Evolutionary conservation across 495 filamentous ascomycete species (phyloP).

Genomic region (Penicillium desertorum): DNA sequence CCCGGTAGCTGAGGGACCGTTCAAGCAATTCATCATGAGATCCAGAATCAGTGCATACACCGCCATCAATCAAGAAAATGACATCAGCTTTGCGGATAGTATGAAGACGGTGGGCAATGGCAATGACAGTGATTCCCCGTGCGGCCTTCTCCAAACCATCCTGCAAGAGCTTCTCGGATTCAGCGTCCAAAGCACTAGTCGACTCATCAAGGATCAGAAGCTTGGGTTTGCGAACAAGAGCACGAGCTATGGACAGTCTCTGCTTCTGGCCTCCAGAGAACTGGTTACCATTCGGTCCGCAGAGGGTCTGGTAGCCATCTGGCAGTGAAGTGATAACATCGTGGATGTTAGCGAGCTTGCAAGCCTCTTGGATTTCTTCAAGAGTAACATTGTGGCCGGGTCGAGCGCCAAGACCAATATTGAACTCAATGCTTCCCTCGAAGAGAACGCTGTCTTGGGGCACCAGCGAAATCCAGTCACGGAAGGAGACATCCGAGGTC

Average conservation of each 20-base stretch:
- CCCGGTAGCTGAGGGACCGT: slow-evolving; percentile 57
- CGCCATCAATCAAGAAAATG: slow-evolving; percentile 74
- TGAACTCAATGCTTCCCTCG: slow-evolving; percentile 54
- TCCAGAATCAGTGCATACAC: slow-evolving; percentile 63
- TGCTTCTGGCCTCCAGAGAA: slow-evolving; percentile 80
- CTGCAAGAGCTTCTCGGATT: slow-evolving; percentile 71
- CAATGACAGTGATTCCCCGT: slow-evolving; percentile 72
- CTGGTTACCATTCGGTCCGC: slow-evolving; percentile 59
- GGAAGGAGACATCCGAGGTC: slow-evolving; percentile 37
- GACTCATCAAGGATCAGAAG: slow-evolving; percentile 78
- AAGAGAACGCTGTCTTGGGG: slow-evolving; percentile 57
- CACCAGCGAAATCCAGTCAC: slow-evolving; percentile 52
- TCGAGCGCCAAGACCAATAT: slow-evolving; percentile 52
- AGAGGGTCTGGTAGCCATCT: slow-evolving; percentile 62
- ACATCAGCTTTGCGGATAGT: slow-evolving; percentile 75
- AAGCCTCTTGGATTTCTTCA: slow-evolving; percentile 56
- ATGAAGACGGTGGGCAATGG: slow-evolving; percentile 73
- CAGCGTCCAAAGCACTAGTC: slow-evolving; percentile 71
- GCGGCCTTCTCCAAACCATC: slow-evolving; percentile 63
- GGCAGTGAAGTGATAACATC: slow-evolving; percentile 56
- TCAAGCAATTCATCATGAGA: slow-evolving; percentile 66
- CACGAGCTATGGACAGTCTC: slow-evolving; percentile 71
- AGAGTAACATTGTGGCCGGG: slow-evolving; percentile 40
- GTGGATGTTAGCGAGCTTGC: slow-evolving; percentile 58
- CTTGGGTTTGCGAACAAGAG: slow-evolving; percentile 68